Conservation (phyloP, 2,329 filamentous ascomycete species). For the Didymella glomerata region DNA sequence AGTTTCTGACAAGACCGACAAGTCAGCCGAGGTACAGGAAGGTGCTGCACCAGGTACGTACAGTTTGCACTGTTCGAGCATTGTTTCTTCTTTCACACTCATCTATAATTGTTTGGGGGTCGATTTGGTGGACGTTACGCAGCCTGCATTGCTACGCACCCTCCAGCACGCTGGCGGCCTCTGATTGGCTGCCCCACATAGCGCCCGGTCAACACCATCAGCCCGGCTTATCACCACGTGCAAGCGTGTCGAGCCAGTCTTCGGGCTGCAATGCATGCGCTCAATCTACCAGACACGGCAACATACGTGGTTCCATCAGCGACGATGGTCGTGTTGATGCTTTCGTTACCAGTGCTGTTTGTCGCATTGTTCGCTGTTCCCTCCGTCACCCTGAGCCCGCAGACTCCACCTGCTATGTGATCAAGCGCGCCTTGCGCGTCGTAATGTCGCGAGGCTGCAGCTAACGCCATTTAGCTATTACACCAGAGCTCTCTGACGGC, state of each 20-base stretch:
- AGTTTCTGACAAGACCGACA: neutral
- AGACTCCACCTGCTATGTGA: constrained; percentile 7
- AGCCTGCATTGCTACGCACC: constrained; percentile 21
- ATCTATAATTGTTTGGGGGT: neutral
- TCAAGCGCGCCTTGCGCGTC: constrained; percentile 11
- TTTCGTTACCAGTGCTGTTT: constrained; percentile 8
- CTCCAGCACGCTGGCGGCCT: neutral
- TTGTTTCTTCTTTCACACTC: neutral
- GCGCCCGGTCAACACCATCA: constrained; percentile 25
- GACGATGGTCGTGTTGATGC: constrained; percentile 12
- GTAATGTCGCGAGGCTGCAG: constrained; percentile 12
- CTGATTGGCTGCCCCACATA: constrained; percentile 17
- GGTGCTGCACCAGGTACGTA: constrained; percentile 31
- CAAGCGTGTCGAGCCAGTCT: constrained; percentile 26
- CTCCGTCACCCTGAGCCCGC: neutral
- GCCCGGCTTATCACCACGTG: constrained; percentile 43
- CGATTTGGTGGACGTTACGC: neutral
- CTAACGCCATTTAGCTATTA: constrained; percentile 11
- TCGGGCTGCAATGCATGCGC: constrained; percentile 42
- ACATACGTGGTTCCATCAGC: constrained; percentile 32
- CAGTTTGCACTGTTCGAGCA: constrained; percentile 6
- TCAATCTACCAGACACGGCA: constrained; percentile 24
- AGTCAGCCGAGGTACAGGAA: constrained; percentile 21
- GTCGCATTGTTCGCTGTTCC: neutral
- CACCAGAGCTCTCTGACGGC: neutral